Conservation (phyloP, 2,329 filamentous ascomycete species). For the Stagonosporopsis vannaccii region DNA sequence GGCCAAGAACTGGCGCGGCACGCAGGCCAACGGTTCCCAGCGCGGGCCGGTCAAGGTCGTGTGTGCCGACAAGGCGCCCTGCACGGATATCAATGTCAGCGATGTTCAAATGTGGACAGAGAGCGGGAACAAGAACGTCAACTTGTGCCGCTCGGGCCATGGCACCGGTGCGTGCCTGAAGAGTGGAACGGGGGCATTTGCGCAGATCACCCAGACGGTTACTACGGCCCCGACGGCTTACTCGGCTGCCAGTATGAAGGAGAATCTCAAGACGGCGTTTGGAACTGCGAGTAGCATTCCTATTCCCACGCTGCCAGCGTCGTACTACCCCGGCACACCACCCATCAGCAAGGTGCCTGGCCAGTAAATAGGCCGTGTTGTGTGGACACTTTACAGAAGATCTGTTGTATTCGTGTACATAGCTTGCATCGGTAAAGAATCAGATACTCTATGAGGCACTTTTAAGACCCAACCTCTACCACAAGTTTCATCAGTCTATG, state of each 20-base stretch:
- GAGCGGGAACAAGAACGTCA: slow-evolving; percentile 50
- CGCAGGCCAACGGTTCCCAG: slow-evolving; percentile 56
- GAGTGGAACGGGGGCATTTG: slow-evolving; percentile 39
- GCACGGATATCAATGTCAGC: slow-evolving; percentile 59
- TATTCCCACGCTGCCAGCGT: slow-evolving; percentile 52
- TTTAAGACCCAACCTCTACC: too few species aligned
- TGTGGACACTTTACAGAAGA: neutral
- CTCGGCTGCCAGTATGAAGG: slow-evolving; percentile 48
- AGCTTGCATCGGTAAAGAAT: neutral
- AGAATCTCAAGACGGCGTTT: slow-evolving; percentile 38
- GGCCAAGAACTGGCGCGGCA: slow-evolving; percentile 65
- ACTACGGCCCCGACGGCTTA: slow-evolving; percentile 49
- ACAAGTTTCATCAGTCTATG: neutral
- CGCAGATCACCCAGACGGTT: slow-evolving; percentile 45
- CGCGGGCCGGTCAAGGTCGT: slow-evolving; percentile 63
- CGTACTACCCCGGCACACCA: slow-evolving; percentile 49
- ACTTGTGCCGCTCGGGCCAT: slow-evolving; percentile 60
- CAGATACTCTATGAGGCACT: too few species aligned
- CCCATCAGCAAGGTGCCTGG: slow-evolving; percentile 44
- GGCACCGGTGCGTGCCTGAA: slow-evolving; percentile 58
- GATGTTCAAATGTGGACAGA: slow-evolving; percentile 64
- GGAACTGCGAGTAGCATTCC: slow-evolving; percentile 48
- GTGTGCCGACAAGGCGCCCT: slow-evolving; percentile 61
- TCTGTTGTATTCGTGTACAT: neutral
- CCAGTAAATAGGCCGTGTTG: neutral